These are phyloP conservation scores for Chalara sp. DNA, from an alignment of 2,329 filamentous ascomycete genomes.

Conservation along the genomic window DNA sequence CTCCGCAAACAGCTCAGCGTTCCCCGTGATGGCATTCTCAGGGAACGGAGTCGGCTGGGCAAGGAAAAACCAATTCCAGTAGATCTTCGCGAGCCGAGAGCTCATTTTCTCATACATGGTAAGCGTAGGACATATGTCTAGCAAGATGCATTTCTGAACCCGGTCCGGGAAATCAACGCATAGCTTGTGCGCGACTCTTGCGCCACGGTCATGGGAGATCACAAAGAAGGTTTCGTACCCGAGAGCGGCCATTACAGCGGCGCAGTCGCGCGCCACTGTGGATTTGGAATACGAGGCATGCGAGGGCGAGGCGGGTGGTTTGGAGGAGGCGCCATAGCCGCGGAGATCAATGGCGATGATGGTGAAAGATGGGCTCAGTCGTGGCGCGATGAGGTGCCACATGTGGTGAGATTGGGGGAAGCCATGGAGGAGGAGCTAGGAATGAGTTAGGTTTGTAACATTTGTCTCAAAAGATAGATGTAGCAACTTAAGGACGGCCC, in stretches of 20 bases:
- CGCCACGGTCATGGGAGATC: constrained; percentile 51
- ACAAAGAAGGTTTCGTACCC: constrained; percentile 37
- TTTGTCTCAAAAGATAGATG: too few species aligned
- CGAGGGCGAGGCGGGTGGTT: constrained; percentile 25
- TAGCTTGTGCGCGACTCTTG: constrained; percentile 46
- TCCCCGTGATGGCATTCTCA: constrained; percentile 36
- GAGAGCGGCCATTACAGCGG: constrained; percentile 38
- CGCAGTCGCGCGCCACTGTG: constrained; percentile 41
- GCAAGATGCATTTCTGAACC: constrained; percentile 33
- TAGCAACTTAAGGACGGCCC: too few species aligned
- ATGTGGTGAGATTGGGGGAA: constrained; percentile 46
- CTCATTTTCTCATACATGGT: constrained; percentile 42
- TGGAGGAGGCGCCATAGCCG: constrained; percentile 45
- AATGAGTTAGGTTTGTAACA: too few species aligned
- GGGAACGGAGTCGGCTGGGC: constrained; percentile 45
- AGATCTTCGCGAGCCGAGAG: constrained; percentile 38
- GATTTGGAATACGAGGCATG: constrained; percentile 37
- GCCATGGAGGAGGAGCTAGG: constrained; percentile 38
- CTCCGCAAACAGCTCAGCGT: constrained; percentile 34
- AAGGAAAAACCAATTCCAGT: constrained; percentile 55
- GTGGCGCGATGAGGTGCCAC: constrained; percentile 40
- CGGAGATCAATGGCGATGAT: constrained; percentile 42
- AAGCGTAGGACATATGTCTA: constrained; percentile 49
- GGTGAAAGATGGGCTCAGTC: constrained; percentile 33
- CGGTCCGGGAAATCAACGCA: constrained; percentile 35